Evolutionary conservation across 768 basidiomycete species (phyloP).

Genomic region (Rhizopogon vesiculosus): DNA sequence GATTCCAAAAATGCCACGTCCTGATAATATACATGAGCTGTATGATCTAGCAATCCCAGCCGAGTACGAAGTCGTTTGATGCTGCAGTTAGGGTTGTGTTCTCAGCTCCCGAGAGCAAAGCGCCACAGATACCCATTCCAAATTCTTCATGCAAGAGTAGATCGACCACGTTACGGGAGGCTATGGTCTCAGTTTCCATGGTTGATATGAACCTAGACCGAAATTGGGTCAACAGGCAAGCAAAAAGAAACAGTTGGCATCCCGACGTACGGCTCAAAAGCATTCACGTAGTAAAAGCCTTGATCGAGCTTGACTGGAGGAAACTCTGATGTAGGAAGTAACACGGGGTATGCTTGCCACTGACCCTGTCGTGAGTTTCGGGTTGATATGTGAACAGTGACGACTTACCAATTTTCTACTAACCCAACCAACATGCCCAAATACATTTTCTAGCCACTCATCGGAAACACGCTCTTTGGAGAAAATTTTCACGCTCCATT

Average conservation of each 20-base stretch:
- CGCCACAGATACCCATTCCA: conserved; percentile 62
- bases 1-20: too few species aligned
- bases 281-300: conserved; percentile 87
- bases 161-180: conserved; percentile 81
- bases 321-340: conserved; percentile 62
- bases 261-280: conserved; percentile 77
- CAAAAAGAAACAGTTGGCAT: background rate
- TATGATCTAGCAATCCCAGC: conserved; percentile 65
- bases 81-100: conserved; percentile 8
- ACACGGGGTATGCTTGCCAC: conserved; percentile 80
- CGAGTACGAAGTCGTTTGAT: conserved; percentile 49
- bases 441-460: conserved; percentile 63
- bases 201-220: conserved; percentile 69
- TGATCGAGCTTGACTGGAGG: conserved; percentile 74
- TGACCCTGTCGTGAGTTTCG: conserved; percentile 21
- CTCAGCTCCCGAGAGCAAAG: conserved; percentile 25
- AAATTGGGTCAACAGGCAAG: background rate
- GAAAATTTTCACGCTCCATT: conserved; percentile 87
- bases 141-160: conserved; percentile 73
- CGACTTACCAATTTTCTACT: conserved; percentile 64
- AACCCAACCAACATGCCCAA: conserved; percentile 78
- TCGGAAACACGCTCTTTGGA: conserved; percentile 62
- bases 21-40: too few species aligned
- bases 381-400: background rate
- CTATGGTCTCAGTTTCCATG: conserved; percentile 91